Percentiles rank a stretch among this genome's conserved stretches.
phyloP scores from a whole-genome alignment of 768 basidiomycete genomes.

The Chalciporus chontae region DNA sequence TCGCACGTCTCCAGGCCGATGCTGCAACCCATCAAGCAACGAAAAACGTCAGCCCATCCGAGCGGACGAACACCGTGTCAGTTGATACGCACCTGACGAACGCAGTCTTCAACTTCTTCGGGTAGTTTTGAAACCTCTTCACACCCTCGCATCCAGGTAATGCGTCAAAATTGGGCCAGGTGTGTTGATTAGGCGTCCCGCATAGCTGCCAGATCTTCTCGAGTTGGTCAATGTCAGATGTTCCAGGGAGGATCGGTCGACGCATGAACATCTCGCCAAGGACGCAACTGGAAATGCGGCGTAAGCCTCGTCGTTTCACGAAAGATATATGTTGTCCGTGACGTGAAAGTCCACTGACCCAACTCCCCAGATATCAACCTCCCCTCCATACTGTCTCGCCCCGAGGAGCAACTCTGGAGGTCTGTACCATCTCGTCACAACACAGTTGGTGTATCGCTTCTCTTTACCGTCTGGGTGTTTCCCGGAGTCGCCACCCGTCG shows the following conservation, averaged over 20 bases:
- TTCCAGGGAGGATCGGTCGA: conserved; percentile 82
- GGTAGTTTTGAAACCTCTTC: conserved; percentile 53
- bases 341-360: conserved; percentile 52
- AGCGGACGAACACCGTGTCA: not conserved
- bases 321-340: not conserved
- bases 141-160: conserved; percentile 80
- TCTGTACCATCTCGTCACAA: conserved; percentile 93
- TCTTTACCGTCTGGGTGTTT: conserved; percentile 46
- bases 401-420: conserved; percentile 91
- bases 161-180: conserved; percentile 73
- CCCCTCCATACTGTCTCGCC: conserved; percentile 84
- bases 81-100: conserved; percentile 54
- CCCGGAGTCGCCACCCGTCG: conserved; percentile 12
- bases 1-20: conserved; percentile 74
- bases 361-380: conserved; percentile 97
- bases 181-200: conserved; percentile 80
- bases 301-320: not conserved
- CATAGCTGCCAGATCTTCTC: conserved; percentile 88
- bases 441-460: conserved; percentile 90
- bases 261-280: conserved; percentile 95
- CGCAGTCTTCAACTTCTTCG: conserved; percentile 51
- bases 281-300: conserved; percentile 60
- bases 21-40: conserved; percentile 33
- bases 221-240: conserved; percentile 88
- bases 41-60: not conserved